phyloP scores from a whole-genome alignment of 1,139 yeast genomes.

The Petasospora rhodanensis region DNA sequence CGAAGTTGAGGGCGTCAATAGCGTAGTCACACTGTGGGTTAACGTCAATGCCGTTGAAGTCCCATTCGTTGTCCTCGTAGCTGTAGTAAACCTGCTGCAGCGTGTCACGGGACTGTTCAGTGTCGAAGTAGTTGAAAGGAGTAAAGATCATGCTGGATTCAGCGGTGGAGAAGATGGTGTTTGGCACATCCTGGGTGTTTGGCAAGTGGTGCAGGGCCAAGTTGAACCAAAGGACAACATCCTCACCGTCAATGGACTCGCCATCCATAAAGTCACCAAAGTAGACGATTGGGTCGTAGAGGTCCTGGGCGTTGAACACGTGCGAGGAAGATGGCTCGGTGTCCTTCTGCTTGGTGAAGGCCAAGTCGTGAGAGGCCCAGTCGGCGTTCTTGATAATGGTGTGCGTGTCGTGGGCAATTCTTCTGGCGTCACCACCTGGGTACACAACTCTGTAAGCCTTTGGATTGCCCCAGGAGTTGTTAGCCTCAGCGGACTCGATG shows the following conservation, averaged over 20 bases:
- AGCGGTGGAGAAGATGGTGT: slow-evolving; percentile 25
- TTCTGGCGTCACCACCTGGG: slow-evolving; percentile 18
- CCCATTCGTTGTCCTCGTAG: slow-evolving; percentile 13
- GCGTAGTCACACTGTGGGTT: slow-evolving; percentile 17
- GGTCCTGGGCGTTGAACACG: slow-evolving; percentile 21
- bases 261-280: slow-evolving; percentile 22
- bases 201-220: slow-evolving; percentile 27
- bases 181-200: slow-evolving; percentile 26
- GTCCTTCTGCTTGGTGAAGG: slow-evolving; percentile 23
- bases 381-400: slow-evolving; percentile 20
- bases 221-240: slow-evolving; percentile 26
- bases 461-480: slow-evolving; percentile 24
- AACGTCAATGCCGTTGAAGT: slow-evolving; percentile 19
- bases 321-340: slow-evolving; percentile 23
- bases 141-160: slow-evolving; percentile 22
- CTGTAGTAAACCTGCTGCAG: slow-evolving; percentile 20
- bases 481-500: slow-evolving; percentile 22
- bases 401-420: slow-evolving; percentile 16
- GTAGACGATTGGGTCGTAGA: slow-evolving; percentile 21
- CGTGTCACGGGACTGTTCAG: slow-evolving; percentile 22
- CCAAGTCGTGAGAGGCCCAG: slow-evolving; percentile 24
- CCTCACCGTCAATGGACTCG: slow-evolving; percentile 24
- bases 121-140: slow-evolving; percentile 26
- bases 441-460: slow-evolving; percentile 24
- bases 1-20: slow-evolving; percentile 12